Conservation (phyloP, 2,329 filamentous ascomycete genomes). For the Alternaria gaisen region DNA sequence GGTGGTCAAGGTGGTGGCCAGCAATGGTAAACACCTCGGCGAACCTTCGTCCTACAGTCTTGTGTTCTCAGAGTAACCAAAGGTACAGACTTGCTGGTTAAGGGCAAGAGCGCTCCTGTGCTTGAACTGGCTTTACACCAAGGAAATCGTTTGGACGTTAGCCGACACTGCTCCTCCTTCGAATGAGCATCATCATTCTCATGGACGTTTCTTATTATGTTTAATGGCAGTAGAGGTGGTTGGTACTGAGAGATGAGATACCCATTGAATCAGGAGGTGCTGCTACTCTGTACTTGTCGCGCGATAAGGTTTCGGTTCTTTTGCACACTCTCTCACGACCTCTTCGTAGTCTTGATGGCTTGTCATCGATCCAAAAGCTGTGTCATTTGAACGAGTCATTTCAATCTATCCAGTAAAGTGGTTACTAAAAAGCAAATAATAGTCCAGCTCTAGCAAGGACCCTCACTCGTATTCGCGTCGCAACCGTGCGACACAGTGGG, state of each 20-base stretch:
- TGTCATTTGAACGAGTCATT: background rate
- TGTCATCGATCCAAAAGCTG: constrained; percentile 22
- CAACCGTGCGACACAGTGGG: background rate
- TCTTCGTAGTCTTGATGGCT: constrained; percentile 21
- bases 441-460: background rate
- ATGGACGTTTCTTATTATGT: constrained; percentile 34
- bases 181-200: constrained; percentile 37
- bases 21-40: constrained; percentile 43
- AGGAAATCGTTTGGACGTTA: constrained; percentile 29
- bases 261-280: constrained; percentile 51
- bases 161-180: constrained; percentile 34
- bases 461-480: background rate
- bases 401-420: background rate
- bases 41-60: constrained; percentile 17
- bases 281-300: constrained; percentile 41
- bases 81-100: constrained; percentile 14
- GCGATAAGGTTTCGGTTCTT: constrained; percentile 30
- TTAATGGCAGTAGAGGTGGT: constrained; percentile 42
- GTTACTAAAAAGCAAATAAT: background rate
- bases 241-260: constrained; percentile 52
- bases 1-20: constrained; percentile 42
- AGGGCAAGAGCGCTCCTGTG: constrained; percentile 18
- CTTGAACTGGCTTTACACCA: constrained; percentile 15
- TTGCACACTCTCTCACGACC: constrained; percentile 30
- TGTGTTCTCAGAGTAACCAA: constrained; percentile 22